These are phyloP conservation scores for Claviceps sp. DNA, from an alignment of 2,329 filamentous ascomycete genomes.

Conservation along the genomic window DNA sequence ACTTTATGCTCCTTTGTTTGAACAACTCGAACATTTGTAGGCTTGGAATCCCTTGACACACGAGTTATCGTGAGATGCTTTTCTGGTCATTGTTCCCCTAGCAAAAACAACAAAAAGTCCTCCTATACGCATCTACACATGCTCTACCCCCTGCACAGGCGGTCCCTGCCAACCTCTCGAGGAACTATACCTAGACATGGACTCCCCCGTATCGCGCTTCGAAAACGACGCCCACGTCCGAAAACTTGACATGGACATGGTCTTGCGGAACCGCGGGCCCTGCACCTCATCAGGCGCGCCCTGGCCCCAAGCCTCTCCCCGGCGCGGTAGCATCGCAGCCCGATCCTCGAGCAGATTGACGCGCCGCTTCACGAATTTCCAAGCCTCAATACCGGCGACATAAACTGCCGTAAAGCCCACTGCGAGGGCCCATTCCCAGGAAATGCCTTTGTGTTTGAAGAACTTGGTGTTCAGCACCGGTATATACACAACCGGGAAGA, in stretches of 20 bases:
- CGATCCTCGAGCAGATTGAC: conserved; percentile 38
- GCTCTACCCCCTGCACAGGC: conserved; percentile 1
- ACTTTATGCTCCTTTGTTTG: no score
- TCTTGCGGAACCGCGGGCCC: conserved; percentile 30
- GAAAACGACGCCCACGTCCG: conserved; percentile 31
- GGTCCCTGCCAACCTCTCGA: conserved; percentile 9
- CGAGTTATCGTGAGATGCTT: no score
- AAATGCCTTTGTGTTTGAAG: conserved; percentile 59
- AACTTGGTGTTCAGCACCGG: conserved; percentile 55
- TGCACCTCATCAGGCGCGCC: conserved; percentile 31
- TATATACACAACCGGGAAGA: conserved; percentile 59
- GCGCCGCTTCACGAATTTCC: conserved; percentile 55
- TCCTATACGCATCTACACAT: neutral
- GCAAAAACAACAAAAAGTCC: no score
- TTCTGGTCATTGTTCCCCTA: no score
- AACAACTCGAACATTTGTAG: no score
- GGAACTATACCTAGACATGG: conserved; percentile 14
- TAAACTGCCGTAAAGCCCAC: conserved; percentile 51
- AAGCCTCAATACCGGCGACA: conserved; percentile 53
- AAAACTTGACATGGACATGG: conserved; percentile 39
- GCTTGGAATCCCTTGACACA: no score
- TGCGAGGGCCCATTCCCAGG: conserved; percentile 63
- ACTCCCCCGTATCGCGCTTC: conserved; percentile 25
- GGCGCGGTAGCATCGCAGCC: conserved; percentile 20
- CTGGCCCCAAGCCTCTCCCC: conserved; percentile 35